Conservation (phyloP, 805 yeast genomes). For the Yamadazyma scolyti region DNA sequence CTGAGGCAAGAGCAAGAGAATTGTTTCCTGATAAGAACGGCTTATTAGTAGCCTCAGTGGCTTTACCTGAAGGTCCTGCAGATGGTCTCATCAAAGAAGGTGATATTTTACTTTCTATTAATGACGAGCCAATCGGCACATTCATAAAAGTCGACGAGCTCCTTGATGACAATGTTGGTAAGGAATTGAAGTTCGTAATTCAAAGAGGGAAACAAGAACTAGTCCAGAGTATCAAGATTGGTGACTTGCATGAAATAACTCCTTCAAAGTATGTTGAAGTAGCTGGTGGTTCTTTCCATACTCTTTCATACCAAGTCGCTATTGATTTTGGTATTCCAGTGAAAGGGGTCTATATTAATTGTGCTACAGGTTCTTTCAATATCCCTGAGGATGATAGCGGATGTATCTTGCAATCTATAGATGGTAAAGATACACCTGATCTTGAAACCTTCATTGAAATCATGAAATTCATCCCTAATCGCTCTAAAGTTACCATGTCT, state of each 20-base stretch:
- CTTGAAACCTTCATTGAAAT: slow-evolving; percentile 74
- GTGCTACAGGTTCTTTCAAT: slow-evolving; percentile 74
- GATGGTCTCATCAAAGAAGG: slow-evolving; percentile 74
- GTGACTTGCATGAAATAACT: slow-evolving; percentile 76
- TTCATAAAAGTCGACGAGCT: slow-evolving; percentile 82
- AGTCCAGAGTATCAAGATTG: slow-evolving; percentile 51
- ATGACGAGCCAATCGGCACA: slow-evolving; percentile 59
- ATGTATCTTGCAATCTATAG: slow-evolving; percentile 77
- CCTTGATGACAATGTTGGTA: slow-evolving; percentile 67
- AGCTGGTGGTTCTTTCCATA: slow-evolving; percentile 84
- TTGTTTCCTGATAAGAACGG: slow-evolving; percentile 75
- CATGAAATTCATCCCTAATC: slow-evolving; percentile 74
- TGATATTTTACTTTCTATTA: slow-evolving; percentile 73
- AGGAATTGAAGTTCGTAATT: slow-evolving; percentile 50
- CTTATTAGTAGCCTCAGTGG: slow-evolving; percentile 74
- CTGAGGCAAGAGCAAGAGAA: slow-evolving; percentile 66
- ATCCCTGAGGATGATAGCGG: slow-evolving; percentile 62
- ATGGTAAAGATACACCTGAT: slow-evolving; percentile 70
- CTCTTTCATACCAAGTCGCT: slow-evolving; percentile 85
- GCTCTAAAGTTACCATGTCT: slow-evolving; percentile 62
- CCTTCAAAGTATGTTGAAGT: slow-evolving; percentile 80
- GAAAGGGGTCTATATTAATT: slow-evolving; percentile 74
- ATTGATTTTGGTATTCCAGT: slow-evolving; percentile 81
- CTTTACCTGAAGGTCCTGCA: slow-evolving; percentile 84
- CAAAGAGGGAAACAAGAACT: slow-evolving; percentile 73